A percentile compares a stretch with the other conserved stretches of the same genome.
phyloP scores from a whole-genome alignment of 1,284 basidiomycete species.

The Dichomitus squalens region DNA sequence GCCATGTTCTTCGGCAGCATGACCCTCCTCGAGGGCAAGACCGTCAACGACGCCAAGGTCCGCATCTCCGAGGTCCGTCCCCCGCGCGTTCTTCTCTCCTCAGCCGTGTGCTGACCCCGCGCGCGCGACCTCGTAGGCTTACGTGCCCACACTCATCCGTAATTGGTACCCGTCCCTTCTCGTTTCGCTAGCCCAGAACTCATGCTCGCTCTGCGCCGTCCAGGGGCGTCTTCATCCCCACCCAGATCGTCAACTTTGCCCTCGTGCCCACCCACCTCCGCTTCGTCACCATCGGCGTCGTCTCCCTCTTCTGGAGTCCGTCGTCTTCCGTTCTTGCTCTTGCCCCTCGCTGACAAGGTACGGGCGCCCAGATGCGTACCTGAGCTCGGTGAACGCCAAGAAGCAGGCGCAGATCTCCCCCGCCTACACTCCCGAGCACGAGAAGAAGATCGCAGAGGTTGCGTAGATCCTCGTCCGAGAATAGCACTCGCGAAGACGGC shows the following conservation, averaged over 20 bases:
- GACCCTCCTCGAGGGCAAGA: slow-evolving; percentile 74
- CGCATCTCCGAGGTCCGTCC: slow-evolving; percentile 55
- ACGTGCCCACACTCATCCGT: slow-evolving; percentile 68
- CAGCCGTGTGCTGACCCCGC: not conserved
- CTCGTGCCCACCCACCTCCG: slow-evolving; percentile 80
- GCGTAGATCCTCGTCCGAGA: not conserved
- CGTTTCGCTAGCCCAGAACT: not conserved
- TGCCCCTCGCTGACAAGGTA: slow-evolving; percentile 20
- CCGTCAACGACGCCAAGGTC: slow-evolving; percentile 51
- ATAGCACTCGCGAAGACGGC: too few relatives aligned
- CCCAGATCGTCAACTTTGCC: slow-evolving; percentile 82
- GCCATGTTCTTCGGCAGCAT: slow-evolving; percentile 76
- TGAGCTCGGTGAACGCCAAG: slow-evolving; percentile 46
- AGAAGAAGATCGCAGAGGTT: slow-evolving; percentile 5
- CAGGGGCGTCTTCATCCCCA: slow-evolving; percentile 79
- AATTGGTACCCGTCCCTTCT: too few relatives aligned
- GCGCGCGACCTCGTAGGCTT: slow-evolving; percentile 45
- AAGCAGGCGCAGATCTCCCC: slow-evolving; percentile 11
- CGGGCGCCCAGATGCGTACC: slow-evolving; percentile 43
- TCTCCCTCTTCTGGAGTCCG: slow-evolving; percentile 87
- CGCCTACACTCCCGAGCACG: not conserved
- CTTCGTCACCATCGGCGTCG: slow-evolving; percentile 76
- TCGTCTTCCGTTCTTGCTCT: slow-evolving; percentile 20
- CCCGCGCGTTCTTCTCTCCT: not conserved
- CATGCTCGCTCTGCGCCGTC: not conserved